phyloP scores from a whole-genome alignment of 176 grass and related monocot species.

The Musa schizocarpa region DNA sequence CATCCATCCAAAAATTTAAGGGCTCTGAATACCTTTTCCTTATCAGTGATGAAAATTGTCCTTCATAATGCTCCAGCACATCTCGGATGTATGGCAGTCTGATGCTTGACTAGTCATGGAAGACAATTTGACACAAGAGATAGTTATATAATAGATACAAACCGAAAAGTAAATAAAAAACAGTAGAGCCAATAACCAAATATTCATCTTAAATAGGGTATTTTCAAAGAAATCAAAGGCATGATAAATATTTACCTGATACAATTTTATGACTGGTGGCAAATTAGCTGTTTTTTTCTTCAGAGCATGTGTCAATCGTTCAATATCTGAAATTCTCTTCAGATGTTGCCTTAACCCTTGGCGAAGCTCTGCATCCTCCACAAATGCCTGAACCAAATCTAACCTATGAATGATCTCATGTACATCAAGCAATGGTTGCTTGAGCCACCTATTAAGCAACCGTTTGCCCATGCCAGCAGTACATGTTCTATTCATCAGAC shows the following conservation, averaged over 20 bases:
- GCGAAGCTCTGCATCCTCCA: conserved; percentile 68
- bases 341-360: conserved; percentile 78
- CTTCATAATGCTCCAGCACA: conserved; percentile 68
- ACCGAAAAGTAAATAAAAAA: background rate
- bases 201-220: background rate
- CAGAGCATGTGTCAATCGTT: conserved; percentile 51
- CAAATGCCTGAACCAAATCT: conserved; percentile 85
- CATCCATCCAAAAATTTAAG: conserved; percentile 55
- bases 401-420: conserved; percentile 78
- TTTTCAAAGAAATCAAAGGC: conserved; percentile 10
- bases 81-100: conserved; percentile 48
- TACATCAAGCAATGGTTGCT: conserved; percentile 83
- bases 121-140: conserved; percentile 21
- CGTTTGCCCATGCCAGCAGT: conserved; percentile 96
- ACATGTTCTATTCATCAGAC: conserved; percentile 94
- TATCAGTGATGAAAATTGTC: conserved; percentile 67
- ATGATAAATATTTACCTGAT: conserved; percentile 43
- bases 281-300: conserved; percentile 59
- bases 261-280: conserved; percentile 86
- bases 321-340: conserved; percentile 81
- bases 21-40: conserved; percentile 43
- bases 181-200: background rate
- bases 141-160: background rate
- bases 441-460: conserved; percentile 82
- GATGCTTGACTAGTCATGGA: conserved; percentile 42